Base-by-base conservation (phyloP, 2,329 filamentous ascomycete genomes). In the Ascochyta rabiei region DNA sequence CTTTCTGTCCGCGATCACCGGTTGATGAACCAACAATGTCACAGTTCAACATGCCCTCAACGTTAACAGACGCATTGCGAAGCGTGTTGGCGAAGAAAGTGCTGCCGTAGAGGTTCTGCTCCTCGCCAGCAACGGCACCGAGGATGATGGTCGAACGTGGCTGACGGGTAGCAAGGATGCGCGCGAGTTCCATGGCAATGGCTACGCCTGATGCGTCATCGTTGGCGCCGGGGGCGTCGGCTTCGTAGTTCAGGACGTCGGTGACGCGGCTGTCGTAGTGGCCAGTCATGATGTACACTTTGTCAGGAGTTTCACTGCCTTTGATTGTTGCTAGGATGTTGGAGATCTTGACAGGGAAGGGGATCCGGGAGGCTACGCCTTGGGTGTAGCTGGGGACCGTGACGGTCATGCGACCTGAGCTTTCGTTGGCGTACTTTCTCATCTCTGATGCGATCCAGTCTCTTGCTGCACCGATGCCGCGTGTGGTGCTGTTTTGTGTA, bases 161-260 rank as follows among this genome's bases (percentile, higher is more conserved):
- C 31, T 76, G 67, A 10, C 74, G 75, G 39, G 74, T 79, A 0
- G 83, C 78, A 54, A 82, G 74, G 38, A 85, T 73, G 10, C 83
- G 76, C 2, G 82, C 82, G 35, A 86, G 75, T 68, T 86, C 83
- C 63, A 86, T 77, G 0, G 80, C 78, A 19, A 86, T 72, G 1
- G 82, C 80, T 12, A 84, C 81, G 2, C 82, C 82, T 6, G 78
- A 82, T 0, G 81, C 83, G 63, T 86, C 82, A 62, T 86, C 83
- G 55, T 85, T 82, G 0, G 83, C 83, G 2, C 84, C 83, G 0
- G 84, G 83, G 1, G 82, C 79, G 59, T 85, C 81, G 30, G 74
- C 74, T 13, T 76, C 76, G 58, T 80, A 84, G 66, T 86, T 78
- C 45, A 81, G 68, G 0, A 81, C 66, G 56, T 86, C 77, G 1